Conservation (phyloP, 306 rosid genomes). For the Trichosanthes truncata region DNA sequence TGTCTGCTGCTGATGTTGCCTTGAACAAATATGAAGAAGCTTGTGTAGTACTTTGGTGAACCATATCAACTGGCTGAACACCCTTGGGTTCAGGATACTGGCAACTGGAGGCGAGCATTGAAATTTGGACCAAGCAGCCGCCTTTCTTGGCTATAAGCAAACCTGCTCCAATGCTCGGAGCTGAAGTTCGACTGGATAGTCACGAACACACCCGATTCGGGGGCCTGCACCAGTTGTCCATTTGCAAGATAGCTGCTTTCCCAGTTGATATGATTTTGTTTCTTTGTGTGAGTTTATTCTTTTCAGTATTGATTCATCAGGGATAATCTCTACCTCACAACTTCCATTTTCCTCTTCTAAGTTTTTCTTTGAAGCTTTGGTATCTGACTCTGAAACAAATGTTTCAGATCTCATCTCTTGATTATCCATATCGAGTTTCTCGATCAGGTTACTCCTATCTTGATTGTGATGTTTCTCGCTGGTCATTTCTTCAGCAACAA, state of each 20-base stretch:
- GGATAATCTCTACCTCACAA: constrained; percentile 34
- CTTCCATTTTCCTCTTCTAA: constrained; percentile 24
- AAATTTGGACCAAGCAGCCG: constrained; percentile 21
- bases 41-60: not conserved
- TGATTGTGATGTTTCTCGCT: constrained; percentile 32
- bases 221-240: constrained; percentile 99
- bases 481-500: constrained; percentile 13
- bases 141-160: constrained; percentile 65
- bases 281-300: constrained; percentile 72
- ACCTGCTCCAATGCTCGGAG: constrained; percentile 74
- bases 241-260: constrained; percentile 80
- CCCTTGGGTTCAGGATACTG: not conserved
- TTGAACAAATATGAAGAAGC: not conserved
- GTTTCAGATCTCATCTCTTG: constrained; percentile 18
- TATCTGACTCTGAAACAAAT: constrained; percentile 16
- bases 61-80: not conserved
- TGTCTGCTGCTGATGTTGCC: not conserved
- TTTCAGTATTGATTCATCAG: constrained; percentile 58
- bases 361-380: constrained; percentile 14
- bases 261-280: constrained; percentile 67
- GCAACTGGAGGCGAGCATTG: constrained; percentile 22
- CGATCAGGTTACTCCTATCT: constrained; percentile 11
- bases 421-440: constrained; percentile 25
- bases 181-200: constrained; percentile 82
- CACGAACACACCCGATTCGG: constrained; percentile 80